A percentile compares a stretch with the other conserved stretches of the same genome.
phyloP scores from a whole-genome alignment of 768 basidiomycete species.

The Calocybe indica region DNA sequence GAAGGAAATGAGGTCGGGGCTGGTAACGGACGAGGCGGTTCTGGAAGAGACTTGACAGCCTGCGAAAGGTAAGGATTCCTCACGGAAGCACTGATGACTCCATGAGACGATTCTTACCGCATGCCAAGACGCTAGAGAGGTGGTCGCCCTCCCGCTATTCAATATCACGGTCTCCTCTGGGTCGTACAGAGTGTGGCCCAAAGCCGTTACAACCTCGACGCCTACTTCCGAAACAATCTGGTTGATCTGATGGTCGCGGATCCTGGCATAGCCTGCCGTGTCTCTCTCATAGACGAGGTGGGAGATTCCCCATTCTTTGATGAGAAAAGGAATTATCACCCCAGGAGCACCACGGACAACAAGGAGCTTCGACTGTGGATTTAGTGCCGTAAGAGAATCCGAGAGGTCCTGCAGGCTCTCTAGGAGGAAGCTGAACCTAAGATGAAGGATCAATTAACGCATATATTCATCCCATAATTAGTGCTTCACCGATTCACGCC shows the following conservation, averaged over 20 bases:
- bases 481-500: conserved; percentile 5
- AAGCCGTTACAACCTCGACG: conserved; percentile 9
- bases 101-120: conserved; percentile 1
- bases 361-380: conserved; percentile 11
- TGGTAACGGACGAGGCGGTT: conserved; percentile 5
- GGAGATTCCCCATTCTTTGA: conserved; percentile 8
- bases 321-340: conserved; percentile 6
- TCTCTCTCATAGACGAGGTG: conserved; percentile 14
- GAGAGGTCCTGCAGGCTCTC: conserved; percentile 11
- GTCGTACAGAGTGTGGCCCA: conserved; percentile 7
- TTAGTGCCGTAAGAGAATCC: conserved; percentile 6
- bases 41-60: conserved; percentile 3
- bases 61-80: conserved; percentile 1
- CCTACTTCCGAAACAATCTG: conserved; percentile 10
- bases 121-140: conserved; percentile 10
- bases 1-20: conserved; percentile 2
- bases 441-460: conserved; percentile 1
- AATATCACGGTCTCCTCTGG: conserved; percentile 5
- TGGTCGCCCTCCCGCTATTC: conserved; percentile 11
- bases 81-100: background rate
- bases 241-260: conserved; percentile 10
- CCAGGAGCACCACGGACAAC: conserved; percentile 16
- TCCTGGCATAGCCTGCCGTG: conserved; percentile 8
- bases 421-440: conserved; percentile 7
- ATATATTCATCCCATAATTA: background rate